phyloP scores from a whole-genome alignment of 2,329 filamentous ascomycete genomes.

The Scolecobasidium constrictum region DNA sequence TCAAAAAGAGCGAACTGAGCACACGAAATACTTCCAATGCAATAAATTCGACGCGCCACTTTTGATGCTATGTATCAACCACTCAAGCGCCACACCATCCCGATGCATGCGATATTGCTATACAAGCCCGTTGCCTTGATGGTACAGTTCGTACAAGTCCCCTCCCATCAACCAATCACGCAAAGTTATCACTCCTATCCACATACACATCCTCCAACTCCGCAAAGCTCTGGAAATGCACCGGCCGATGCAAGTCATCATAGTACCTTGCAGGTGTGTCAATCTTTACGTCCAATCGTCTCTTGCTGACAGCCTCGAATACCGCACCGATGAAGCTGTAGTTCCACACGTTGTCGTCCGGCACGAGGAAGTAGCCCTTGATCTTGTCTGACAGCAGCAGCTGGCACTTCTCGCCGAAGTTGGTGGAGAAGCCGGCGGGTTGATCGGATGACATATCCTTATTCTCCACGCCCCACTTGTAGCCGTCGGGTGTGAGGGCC shows the following conservation, averaged over 20 bases:
- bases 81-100: no score
- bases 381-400: slow-evolving; percentile 87
- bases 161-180: no score
- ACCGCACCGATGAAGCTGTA: slow-evolving; percentile 95
- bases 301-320: slow-evolving; percentile 84
- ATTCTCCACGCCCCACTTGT: slow-evolving; percentile 96
- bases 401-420: slow-evolving; percentile 92
- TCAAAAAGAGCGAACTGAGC: no score
- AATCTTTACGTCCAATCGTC: slow-evolving; percentile 80
- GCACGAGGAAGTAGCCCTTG: slow-evolving; percentile 90
- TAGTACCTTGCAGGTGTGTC: slow-evolving; percentile 86
- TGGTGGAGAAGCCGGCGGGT: slow-evolving; percentile 83
- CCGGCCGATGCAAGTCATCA: slow-evolving; percentile 77
- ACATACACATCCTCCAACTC: slow-evolving; percentile 97
- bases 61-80: no score
- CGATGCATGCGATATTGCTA: no score
- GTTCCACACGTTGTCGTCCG: slow-evolving; percentile 86
- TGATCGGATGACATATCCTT: slow-evolving; percentile 87
- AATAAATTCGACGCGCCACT: no score
- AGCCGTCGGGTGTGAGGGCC: slow-evolving; percentile 82
- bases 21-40: no score
- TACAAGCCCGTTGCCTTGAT: no score
- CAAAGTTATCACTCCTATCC: slow-evolving; percentile 86
- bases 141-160: no score
- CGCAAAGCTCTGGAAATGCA: slow-evolving; percentile 96